A percentile compares a stretch with the other conserved stretches of the same genome.
Evolutionary conservation across 495 filamentous ascomycete genomes (phyloP).

Genomic region (Penicillium riverlandense): DNA sequence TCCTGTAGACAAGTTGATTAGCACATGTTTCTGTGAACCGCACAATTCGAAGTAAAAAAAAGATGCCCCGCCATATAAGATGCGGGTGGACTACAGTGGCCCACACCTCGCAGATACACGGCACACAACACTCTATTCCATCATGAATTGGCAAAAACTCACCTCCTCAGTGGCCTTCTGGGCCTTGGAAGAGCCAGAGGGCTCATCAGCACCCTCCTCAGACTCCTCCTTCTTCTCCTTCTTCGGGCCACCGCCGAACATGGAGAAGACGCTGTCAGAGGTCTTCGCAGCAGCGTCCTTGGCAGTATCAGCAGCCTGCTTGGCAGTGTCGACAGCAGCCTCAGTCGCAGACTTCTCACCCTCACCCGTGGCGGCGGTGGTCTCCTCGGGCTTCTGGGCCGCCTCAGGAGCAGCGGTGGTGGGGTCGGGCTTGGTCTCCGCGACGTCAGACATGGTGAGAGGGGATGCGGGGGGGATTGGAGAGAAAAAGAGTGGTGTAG

Average conservation of each 20-base stretch:
- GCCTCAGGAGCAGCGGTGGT: conserved; percentile 34
- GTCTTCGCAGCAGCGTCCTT: conserved; percentile 48
- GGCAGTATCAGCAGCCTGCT: conserved; percentile 38
- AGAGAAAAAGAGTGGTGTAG: neutral
- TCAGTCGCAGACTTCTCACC: conserved; percentile 31
- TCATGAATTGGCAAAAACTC: conserved; percentile 18
- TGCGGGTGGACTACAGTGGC: conserved; percentile 1
- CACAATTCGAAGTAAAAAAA: conserved; percentile 2
- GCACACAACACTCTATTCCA: conserved; percentile 2
- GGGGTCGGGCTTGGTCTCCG: conserved; percentile 44
- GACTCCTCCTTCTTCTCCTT: conserved; percentile 76
- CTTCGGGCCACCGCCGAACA: conserved; percentile 92
- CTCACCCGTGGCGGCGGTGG: conserved; percentile 25
- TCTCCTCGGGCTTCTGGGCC: conserved; percentile 32
- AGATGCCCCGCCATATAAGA: conserved; percentile 1
- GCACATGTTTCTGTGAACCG: neutral
- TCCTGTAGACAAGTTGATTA: conserved; percentile 7
- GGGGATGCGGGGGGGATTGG: neutral
- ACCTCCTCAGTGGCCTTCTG: conserved; percentile 56
- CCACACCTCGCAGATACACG: conserved; percentile 1
- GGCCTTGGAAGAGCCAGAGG: conserved; percentile 80
- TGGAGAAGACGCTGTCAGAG: conserved; percentile 79
- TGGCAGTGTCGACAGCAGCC: conserved; percentile 29
- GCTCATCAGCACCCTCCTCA: conserved; percentile 68
- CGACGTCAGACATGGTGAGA: conserved; percentile 40